A percentile compares a stretch with the other conserved stretches of the same genome.
Evolutionary conservation across 2,329 filamentous ascomycete species (phyloP).

Genomic region (Macrophomina tecta): DNA sequence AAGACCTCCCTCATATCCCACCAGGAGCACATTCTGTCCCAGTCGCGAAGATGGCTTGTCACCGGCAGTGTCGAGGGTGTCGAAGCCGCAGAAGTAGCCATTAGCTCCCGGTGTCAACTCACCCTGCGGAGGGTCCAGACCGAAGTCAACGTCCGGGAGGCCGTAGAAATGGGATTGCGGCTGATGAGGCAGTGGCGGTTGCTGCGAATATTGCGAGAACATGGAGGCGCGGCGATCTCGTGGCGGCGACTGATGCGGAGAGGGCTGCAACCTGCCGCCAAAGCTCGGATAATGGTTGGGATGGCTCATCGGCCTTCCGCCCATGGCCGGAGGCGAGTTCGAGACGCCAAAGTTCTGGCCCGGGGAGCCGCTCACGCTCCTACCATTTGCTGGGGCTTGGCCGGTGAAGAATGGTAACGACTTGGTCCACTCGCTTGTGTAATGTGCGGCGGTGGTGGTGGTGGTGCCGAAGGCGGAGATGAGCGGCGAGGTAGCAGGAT

Average conservation of each 20-base stretch:
- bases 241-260: constrained; percentile 42
- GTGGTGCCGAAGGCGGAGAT: constrained; percentile 47
- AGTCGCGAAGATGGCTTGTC: constrained; percentile 50
- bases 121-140: constrained; percentile 53
- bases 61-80: constrained; percentile 63
- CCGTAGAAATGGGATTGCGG: constrained; percentile 80
- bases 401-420: constrained; percentile 50
- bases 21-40: constrained; percentile 70
- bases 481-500: constrained; percentile 47
- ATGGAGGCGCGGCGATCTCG: constrained; percentile 57
- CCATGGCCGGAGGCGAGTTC: constrained; percentile 41
- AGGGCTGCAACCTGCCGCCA: constrained; percentile 45
- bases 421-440: constrained; percentile 56
- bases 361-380: constrained; percentile 54
- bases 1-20: constrained; percentile 80
- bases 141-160: constrained; percentile 72
- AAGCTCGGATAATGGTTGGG: constrained; percentile 53
- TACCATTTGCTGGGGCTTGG: constrained; percentile 48
- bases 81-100: constrained; percentile 83
- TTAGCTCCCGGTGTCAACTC: constrained; percentile 68
- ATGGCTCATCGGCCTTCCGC: constrained; percentile 51
- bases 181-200: constrained; percentile 75
- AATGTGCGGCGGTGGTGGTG: constrained; percentile 43
- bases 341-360: constrained; percentile 42
- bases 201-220: constrained; percentile 57